A percentile compares a stretch with the other conserved stretches of the same genome.
Evolutionary conservation across 2,329 filamentous ascomycete genomes (phyloP).

Genomic region (Pseudogymnoascus sp.): DNA sequence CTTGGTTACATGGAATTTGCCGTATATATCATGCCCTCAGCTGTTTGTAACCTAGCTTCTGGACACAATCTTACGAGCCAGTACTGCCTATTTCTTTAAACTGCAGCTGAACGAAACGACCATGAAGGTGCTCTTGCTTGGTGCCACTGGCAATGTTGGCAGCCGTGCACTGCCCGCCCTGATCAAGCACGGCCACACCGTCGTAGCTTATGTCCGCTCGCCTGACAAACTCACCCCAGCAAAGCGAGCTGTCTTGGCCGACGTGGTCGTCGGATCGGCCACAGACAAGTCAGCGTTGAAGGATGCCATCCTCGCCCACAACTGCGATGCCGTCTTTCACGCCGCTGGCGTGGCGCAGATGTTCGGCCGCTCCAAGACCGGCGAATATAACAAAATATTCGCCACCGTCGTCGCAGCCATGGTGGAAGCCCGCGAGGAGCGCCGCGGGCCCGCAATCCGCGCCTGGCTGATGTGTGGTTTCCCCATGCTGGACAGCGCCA

Average conservation of each 20-base stretch:
- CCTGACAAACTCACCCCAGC: constrained; percentile 17
- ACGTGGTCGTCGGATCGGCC: constrained; percentile 13
- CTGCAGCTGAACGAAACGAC: too few species aligned
- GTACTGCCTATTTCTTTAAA: too few species aligned
- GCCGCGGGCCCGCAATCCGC: constrained; percentile 17
- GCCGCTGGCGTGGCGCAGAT: constrained; percentile 21
- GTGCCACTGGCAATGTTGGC: constrained; percentile 22
- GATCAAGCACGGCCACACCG: constrained; percentile 16
- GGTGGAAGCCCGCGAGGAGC: constrained; percentile 18
- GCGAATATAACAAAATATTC: constrained; percentile 20
- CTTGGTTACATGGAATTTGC: too few species aligned
- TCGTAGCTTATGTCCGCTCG: constrained; percentile 20
- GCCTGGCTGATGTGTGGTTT: constrained; percentile 23
- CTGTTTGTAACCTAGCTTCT: too few species aligned
- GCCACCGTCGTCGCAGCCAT: constrained; percentile 19
- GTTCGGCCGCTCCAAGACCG: constrained; percentile 11
- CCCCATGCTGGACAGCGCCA: constrained; percentile 19
- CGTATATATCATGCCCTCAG: too few species aligned
- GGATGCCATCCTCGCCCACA: constrained; percentile 16
- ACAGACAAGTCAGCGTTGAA: constrained; percentile 19
- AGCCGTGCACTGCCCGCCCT: constrained; percentile 21
- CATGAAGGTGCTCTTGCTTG: constrained; percentile 20
- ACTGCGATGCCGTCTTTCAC: constrained; percentile 25
- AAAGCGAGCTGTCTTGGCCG: constrained; percentile 10
- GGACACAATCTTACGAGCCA: too few species aligned